Base-by-base conservation (phyloP, 108 stramenopile genomes). In the Discostella stelligeroides region DNA sequence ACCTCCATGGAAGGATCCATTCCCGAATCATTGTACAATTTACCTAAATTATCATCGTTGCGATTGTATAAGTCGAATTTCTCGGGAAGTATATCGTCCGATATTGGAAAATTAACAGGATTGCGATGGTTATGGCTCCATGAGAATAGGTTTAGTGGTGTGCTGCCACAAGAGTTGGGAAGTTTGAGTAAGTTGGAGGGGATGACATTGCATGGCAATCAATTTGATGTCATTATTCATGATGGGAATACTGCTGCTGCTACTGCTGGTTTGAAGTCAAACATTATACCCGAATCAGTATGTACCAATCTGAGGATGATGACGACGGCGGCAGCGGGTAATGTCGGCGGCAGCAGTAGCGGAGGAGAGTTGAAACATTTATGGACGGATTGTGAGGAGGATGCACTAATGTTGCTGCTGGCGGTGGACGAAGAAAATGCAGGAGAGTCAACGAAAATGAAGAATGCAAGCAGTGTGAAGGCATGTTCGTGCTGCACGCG, bases 41-140 rank as follows among this genome's bases (percentile, higher is more conserved):
- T 79, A 12, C 12, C 28, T 2, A 79, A 74, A 56, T 42, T 79
- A 13, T 25, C 59, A 17, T 69, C 67, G 12, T 37, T 79, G 14
- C 41, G 78, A 28, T 27, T 79, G 73, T 79, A 79, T 60, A 56
- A 49, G 37, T 63, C 53, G 27, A 73, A 69, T 0, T 75, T 79
- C 59, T 13, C 2, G 15, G 78, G 78, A 27, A 40, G 40, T 11
- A 63, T 79, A 37, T 53, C 66, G 13, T 45, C 28, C 0, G 45
- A 75, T 37, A 75, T 75, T 17, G 56, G 48, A 1, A 63, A 54
- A 27, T 62, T 79, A 42, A 45, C 11, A 8, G 42, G 53, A 46
- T 47, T 79, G 50, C 68, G 68, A 56, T 79, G 78, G 78, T 56
- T 79, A 7, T 79, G 78, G 78, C 51, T 79, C 21, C 78, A 79